Evolutionary conservation across 768 basidiomycete genomes (phyloP), one percentile per base, ranked within the genome.

Genomic region (Lactarius trivialis): DNA sequence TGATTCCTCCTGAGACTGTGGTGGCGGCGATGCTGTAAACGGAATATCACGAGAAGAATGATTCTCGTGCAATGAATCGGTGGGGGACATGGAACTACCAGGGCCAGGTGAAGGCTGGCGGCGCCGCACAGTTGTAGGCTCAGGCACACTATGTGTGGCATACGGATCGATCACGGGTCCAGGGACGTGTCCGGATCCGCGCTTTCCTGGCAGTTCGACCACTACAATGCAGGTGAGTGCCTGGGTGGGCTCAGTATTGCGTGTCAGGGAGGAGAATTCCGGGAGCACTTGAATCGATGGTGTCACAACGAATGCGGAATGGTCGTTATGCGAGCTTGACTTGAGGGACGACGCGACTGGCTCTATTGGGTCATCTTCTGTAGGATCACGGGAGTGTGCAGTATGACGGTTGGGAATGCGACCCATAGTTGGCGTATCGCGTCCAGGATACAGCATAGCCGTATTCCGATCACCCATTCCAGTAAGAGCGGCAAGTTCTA

Each of bases 271-370:
- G 0, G 89, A 80, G 71, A 93, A 95, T 75, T 99, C 97, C 7
- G 96, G 86, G 49, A 93, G 85, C 70, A 98, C 91, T 72, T 92
- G 89, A 70, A 99, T 97, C 28, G 88, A 86, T 7, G 97, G 97
- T 1, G 93, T 85, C 70, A 97, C 88, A 66, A 98, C 83, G 70
- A 90, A 92, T 61, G 81, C 79, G 26, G 81, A 72, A 60, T 85
- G 80, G 6, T 71, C 72, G 28, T 15, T 9, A 32, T 41, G 37
- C 26, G 67, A 67, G 28, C 70, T 71, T 24, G 82, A 82, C 67
- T 77, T 82, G 66, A 80, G 74, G 53, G 83, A 81, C 1, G 55
- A 64, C 58, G 74, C 70, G 26, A 75, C 73, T 57, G 81, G 77
- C 62, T 93, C 90, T 53, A 91, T 75, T 4, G 91, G 89, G 74